phyloP scores from a whole-genome alignment of 2,329 filamentous ascomycete genomes.

The Colletotrichum phormii region DNA sequence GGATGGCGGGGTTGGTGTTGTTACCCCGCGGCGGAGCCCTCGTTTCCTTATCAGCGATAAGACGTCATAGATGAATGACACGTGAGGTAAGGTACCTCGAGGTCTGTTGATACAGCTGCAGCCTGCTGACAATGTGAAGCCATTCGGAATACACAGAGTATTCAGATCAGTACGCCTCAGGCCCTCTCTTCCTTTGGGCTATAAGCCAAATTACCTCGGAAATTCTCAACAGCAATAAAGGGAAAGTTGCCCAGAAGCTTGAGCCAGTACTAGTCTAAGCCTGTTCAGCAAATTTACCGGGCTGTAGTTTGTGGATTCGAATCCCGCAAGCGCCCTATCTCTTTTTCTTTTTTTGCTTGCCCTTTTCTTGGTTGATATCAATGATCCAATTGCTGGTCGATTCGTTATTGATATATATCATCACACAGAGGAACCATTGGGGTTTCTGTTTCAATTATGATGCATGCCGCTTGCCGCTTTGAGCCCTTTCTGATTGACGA shows the following conservation, averaged over 20 bases:
- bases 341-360: too few relatives aligned
- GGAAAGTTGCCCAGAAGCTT: too few relatives aligned
- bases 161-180: not conserved
- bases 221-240: not conserved
- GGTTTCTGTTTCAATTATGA: not conserved
- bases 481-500: not conserved
- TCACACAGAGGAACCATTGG: too few relatives aligned
- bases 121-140: not conserved
- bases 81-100: not conserved
- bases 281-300: too few relatives aligned
- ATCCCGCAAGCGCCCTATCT: too few relatives aligned
- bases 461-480: not conserved
- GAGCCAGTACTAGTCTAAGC: too few relatives aligned
- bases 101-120: not conserved
- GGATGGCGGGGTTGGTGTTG: not conserved
- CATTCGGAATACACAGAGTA: not conserved
- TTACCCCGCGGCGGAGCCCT: conserved; percentile 30
- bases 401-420: too few relatives aligned
- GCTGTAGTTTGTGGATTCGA: too few relatives aligned
- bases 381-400: too few relatives aligned
- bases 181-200: not conserved
- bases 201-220: too few relatives aligned
- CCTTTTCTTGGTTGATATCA: too few relatives aligned
- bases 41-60: conserved; percentile 24
- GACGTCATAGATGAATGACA: conserved; percentile 26